Percentiles rank a stretch among this genome's conserved stretches.
These are phyloP conservation scores for Fusarium sororula DNA, from an alignment of 2,329 filamentous ascomycete species.

Conservation along the genomic window DNA sequence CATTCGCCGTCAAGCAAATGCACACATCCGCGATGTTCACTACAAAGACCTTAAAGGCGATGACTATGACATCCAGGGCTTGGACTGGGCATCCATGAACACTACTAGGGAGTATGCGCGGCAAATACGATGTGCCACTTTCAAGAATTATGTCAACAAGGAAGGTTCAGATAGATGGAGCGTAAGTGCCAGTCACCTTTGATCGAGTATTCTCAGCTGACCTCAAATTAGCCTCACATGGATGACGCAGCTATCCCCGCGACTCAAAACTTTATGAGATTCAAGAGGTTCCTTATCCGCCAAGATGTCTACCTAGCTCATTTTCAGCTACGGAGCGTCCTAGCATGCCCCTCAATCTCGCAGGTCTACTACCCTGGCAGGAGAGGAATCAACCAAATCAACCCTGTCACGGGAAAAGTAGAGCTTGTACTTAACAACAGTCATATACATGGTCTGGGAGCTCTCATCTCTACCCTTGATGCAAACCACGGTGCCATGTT, in stretches of 20 bases:
- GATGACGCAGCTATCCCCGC: conserved; percentile 47
- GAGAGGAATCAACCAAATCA: conserved; percentile 60
- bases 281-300: conserved; percentile 65
- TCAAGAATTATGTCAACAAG: conserved; percentile 68
- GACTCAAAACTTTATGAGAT: conserved; percentile 64
- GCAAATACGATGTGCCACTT: conserved; percentile 57
- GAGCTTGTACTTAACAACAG: conserved; percentile 57
- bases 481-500: conserved; percentile 65
- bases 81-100: conserved; percentile 65
- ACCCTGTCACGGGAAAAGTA: conserved; percentile 58
- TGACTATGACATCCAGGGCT: conserved; percentile 65
- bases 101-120: conserved; percentile 61
- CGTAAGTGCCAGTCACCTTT: conserved; percentile 51
- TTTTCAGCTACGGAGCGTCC: conserved; percentile 71
- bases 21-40: conserved; percentile 38
- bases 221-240: conserved; percentile 19
- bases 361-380: conserved; percentile 66
- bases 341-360: conserved; percentile 65
- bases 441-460: conserved; percentile 48
- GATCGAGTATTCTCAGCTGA: conserved; percentile 10
- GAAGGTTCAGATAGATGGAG: conserved; percentile 56
- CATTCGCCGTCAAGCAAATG: conserved; percentile 45
- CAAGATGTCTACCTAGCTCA: conserved; percentile 66
- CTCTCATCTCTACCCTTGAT: conserved; percentile 61
- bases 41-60: conserved; percentile 65